Percentiles rank a stretch among this genome's conserved stretches.
These are phyloP conservation scores for Heritiera fomes DNA, from an alignment of 345 rosid genomes.

Conservation along the genomic window DNA sequence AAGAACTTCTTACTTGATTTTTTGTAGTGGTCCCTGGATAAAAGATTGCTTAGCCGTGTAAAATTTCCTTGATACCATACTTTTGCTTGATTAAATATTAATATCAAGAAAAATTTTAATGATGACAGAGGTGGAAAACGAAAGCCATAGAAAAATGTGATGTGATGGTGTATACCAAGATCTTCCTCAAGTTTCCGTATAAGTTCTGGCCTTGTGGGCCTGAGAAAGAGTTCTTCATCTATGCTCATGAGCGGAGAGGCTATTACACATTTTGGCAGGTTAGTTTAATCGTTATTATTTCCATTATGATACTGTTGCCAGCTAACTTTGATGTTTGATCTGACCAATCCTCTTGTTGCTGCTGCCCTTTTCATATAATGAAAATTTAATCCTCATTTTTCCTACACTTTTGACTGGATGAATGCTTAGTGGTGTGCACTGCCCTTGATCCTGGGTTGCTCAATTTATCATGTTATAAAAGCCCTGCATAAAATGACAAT, in stretches of 20 bases:
- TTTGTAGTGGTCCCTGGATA: not conserved
- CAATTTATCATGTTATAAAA: not conserved
- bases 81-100: constrained; percentile 9
- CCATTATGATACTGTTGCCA: constrained; percentile 12
- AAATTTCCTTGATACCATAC: not conserved
- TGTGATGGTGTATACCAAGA: constrained; percentile 94
- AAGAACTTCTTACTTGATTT: not conserved
- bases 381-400: not conserved
- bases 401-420: not conserved
- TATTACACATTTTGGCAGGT: constrained; percentile 99
- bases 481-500: not conserved
- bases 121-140: constrained; percentile 86
- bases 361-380: not conserved
- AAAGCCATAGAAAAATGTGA: constrained; percentile 85
- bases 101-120: constrained; percentile 7
- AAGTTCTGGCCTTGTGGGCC: constrained; percentile 92
- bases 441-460: not conserved
- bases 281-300: constrained; percentile 20
- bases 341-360: constrained; percentile 13
- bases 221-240: constrained; percentile 91
- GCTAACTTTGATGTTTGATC: constrained; percentile 2
- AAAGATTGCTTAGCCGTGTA: not conserved
- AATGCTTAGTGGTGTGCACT: not conserved
- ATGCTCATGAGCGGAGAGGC: constrained; percentile 95
- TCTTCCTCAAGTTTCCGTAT: constrained; percentile 82